Base-by-base conservation (phyloP, 2,329 filamentous ascomycete genomes). In the Ramularia endophylla region DNA sequence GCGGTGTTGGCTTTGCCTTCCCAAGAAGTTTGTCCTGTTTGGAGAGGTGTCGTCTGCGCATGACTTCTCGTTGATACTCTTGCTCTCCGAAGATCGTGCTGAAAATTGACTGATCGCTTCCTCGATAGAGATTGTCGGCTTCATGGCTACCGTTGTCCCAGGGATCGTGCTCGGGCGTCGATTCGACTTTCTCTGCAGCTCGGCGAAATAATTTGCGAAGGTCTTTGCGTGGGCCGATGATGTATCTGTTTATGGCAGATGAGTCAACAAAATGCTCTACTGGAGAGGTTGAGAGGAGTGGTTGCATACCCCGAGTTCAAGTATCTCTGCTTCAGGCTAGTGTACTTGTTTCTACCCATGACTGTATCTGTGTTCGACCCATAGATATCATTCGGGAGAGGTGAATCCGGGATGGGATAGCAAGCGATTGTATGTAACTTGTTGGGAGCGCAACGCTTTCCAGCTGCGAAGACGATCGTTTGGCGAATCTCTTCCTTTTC, bases 401-500 rank as follows among this genome's bases (percentile, higher is more conserved):
- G 65, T 1, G 74, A 77, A 16, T 69, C 56, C 0, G 77, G 75
- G 2, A 75, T 65, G 12, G 70, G 67, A 28, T 63, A 65, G 51
- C 77, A 80, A 8, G 70, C 70, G 28, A 68, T 57, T 29, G 74
- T 69, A 1, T 63, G 58, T 3, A 56, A 41, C 9, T 64, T 44
- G 30, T 66, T 64, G 2, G 66, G 65, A 42, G 66, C 66, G 46
- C 77, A 80, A 22, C 63, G 54, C 57, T 80, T 79, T 38, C 69
- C 66, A 2, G 75, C 74, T 3, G 67, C 72, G 48, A 79, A 80
- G 1, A 80, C 51, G 8, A 80, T 71, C 2, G 66, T 71, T 50
- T 78, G 72, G 7, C 36, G 32, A 18, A 51, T 43, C 9, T 4
- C 65, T 18, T 55, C 40, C 3, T 27, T 34, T 8, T 46, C 27